phyloP scores from a whole-genome alignment of 2,329 filamentous ascomycete genomes.

The Penicillium sp. region DNA sequence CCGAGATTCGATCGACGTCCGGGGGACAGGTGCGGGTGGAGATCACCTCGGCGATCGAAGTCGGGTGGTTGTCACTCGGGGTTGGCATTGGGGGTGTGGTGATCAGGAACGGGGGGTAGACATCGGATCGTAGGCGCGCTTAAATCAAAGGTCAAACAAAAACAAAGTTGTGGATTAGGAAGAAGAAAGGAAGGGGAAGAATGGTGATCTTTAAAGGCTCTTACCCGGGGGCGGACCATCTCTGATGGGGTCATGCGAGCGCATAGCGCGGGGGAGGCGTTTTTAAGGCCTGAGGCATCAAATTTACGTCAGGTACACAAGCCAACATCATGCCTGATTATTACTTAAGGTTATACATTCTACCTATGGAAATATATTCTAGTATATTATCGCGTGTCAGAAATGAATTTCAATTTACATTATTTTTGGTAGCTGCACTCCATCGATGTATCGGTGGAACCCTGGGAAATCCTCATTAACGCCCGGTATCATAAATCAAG shows the following conservation, averaged over 20 bases:
- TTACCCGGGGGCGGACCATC: conserved; percentile 19
- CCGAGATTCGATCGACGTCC: conserved; percentile 39
- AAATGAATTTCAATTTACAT: neutral
- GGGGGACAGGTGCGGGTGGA: conserved; percentile 53
- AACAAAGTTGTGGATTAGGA: conserved; percentile 2
- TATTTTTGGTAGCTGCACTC: neutral
- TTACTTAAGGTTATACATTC: neutral
- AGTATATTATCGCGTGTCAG: neutral
- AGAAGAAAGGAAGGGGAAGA: conserved; percentile 9
- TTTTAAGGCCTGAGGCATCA: conserved; percentile 25
- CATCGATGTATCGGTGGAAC: neutral
- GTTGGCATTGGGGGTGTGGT: conserved; percentile 51
- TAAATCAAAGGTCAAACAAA: conserved; percentile 7
- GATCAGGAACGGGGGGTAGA: conserved; percentile 33
- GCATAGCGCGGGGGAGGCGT: conserved; percentile 37
- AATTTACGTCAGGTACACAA: conserved; percentile 15
- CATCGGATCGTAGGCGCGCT: conserved; percentile 33
- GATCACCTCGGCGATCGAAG: conserved; percentile 46
- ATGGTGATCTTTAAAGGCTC: conserved; percentile 14
- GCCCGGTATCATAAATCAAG: conserved; percentile 25
- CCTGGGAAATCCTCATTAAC: conserved; percentile 11
- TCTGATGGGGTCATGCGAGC: conserved; percentile 37
- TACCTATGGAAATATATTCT: neutral
- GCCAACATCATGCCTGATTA: neutral
- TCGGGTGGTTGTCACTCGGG: conserved; percentile 45